These are phyloP conservation scores for Ascochyta clinopodiicola DNA, from an alignment of 2,329 filamentous ascomycete species.

Conservation along the genomic window DNA sequence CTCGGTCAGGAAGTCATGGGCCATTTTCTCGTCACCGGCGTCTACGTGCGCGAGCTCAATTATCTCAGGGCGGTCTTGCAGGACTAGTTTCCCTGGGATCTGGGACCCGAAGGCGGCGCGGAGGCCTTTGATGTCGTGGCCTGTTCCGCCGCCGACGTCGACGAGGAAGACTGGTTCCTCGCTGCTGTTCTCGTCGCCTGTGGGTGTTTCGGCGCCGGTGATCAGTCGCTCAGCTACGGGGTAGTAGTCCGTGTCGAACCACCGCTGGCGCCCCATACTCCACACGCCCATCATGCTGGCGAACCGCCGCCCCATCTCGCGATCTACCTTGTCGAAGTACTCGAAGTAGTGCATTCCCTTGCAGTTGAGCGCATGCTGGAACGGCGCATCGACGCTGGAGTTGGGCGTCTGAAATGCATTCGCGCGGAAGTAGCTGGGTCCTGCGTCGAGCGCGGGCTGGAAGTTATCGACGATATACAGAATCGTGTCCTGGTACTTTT, in stretches of 20 bases:
- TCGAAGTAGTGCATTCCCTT: constrained; percentile 32
- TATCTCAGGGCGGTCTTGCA: constrained; percentile 35
- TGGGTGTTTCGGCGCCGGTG: constrained; percentile 11
- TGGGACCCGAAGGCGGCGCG: constrained; percentile 21
- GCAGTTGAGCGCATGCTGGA: constrained; percentile 30
- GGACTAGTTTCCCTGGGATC: constrained; percentile 27
- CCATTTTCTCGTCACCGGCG: constrained; percentile 34
- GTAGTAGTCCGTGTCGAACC: constrained; percentile 32
- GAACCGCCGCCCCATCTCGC: constrained; percentile 33
- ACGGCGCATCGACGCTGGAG: constrained; percentile 26
- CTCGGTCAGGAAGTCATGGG: constrained; percentile 45
- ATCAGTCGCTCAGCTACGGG: constrained; percentile 34
- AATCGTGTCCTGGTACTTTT: constrained; percentile 31
- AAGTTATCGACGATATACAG: constrained; percentile 31
- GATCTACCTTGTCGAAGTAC: constrained; percentile 29
- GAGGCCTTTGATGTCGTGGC: constrained; percentile 33
- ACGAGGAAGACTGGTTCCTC: constrained; percentile 26
- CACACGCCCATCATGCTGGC: constrained; percentile 38
- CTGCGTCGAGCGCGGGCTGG: constrained; percentile 25
- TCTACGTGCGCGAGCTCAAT: constrained; percentile 30
- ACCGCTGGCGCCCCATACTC: constrained; percentile 33
- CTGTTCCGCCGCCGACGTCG: constrained; percentile 33
- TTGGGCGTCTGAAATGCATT: constrained; percentile 26
- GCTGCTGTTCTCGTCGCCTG: background rate
- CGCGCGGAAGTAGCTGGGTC: constrained; percentile 26